phyloP scores from a whole-genome alignment of 1,284 basidiomycete species.

The Neolentinus lepideus region DNA sequence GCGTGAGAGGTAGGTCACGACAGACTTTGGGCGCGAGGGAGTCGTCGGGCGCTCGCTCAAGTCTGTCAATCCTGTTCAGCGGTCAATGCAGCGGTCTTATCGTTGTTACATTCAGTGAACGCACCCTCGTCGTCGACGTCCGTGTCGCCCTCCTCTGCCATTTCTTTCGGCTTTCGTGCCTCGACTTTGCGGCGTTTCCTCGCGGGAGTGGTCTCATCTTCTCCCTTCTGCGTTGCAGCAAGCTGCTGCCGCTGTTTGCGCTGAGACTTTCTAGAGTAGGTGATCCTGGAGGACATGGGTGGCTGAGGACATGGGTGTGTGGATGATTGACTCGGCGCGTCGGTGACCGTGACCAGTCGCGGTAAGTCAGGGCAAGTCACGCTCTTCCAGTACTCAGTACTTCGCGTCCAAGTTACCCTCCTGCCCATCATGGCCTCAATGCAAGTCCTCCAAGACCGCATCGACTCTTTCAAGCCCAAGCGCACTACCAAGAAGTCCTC shows the following conservation, averaged over 20 bases:
- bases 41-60: background rate
- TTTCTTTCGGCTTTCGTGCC: too few relatives aligned
- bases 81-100: too few relatives aligned
- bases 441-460: conserved; percentile 47
- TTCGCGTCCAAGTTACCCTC: too few relatives aligned
- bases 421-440: conserved; percentile 23
- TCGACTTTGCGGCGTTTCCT: background rate
- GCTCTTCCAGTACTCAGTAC: background rate
- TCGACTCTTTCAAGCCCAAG: conserved; percentile 56
- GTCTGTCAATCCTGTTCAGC: background rate
- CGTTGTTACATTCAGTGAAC: too few relatives aligned
- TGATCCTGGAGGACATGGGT: background rate
- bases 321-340: background rate
- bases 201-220: background rate
- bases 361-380: background rate
- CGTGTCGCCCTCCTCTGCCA: too few relatives aligned
- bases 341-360: background rate
- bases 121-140: too few relatives aligned
- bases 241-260: too few relatives aligned
- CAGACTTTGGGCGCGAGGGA: background rate
- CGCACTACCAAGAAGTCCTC: conserved; percentile 26
- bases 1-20: conserved; percentile 4
- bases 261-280: background rate
- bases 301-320: background rate
- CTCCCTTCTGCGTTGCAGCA: background rate